A percentile compares a stretch with the other conserved stretches of the same genome.
Evolutionary conservation across 1,284 basidiomycete species (phyloP).

Genomic region (Ganoderma lucidum): DNA sequence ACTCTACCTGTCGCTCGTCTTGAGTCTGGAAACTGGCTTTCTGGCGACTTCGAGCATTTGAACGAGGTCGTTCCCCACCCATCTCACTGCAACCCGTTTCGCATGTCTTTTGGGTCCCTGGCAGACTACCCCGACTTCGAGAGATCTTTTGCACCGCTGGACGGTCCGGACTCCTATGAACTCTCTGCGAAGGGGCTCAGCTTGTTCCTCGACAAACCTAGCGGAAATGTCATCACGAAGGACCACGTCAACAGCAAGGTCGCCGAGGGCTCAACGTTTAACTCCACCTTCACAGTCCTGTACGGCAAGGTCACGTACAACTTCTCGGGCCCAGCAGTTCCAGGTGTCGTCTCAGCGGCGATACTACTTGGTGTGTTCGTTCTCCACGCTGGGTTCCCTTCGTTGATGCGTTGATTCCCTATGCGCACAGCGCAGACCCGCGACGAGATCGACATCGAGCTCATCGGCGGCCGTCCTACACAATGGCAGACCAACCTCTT

Average conservation of each 20-base stretch:
- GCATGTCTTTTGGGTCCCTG: conserved; percentile 25
- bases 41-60: background rate
- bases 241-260: conserved; percentile 47
- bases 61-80: background rate
- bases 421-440: conserved; percentile 38
- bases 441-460: conserved; percentile 57
- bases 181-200: conserved; percentile 42
- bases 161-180: conserved; percentile 44
- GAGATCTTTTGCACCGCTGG: conserved; percentile 44
- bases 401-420: background rate
- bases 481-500: conserved; percentile 59
- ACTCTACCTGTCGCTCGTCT: background rate
- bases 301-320: conserved; percentile 49
- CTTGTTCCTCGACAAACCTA: conserved; percentile 46
- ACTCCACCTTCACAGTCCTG: conserved; percentile 50
- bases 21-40: background rate
- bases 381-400: background rate
- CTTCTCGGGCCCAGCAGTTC: conserved; percentile 42
- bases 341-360: conserved; percentile 50
- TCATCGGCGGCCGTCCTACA: conserved; percentile 48
- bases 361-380: conserved; percentile 47
- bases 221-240: conserved; percentile 41
- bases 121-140: conserved; percentile 16
- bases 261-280: conserved; percentile 51
- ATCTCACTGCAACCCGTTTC: conserved; percentile 35